phyloP scores from a whole-genome alignment of 768 basidiomycete species.

The Clitopilus hobsonii region DNA sequence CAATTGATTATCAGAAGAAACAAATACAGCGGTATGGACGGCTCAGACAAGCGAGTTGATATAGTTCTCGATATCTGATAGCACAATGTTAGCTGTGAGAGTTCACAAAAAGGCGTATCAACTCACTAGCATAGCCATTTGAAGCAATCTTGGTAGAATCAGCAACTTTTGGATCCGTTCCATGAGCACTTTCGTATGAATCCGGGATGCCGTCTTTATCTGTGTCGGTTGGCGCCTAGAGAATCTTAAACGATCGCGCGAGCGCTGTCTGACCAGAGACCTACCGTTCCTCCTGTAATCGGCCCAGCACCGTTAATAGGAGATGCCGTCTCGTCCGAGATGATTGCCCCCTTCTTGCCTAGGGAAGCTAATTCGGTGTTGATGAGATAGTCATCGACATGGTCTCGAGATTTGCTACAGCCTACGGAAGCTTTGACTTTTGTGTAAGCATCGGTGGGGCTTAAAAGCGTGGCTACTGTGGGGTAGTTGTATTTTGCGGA shows the following conservation, averaged over 20 bases:
- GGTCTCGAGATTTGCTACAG: constrained; percentile 27
- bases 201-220: constrained; percentile 30
- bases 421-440: constrained; percentile 24
- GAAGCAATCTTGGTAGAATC: constrained; percentile 25
- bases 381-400: constrained; percentile 26
- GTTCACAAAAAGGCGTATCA: background rate
- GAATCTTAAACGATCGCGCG: background rate
- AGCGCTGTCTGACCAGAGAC: background rate
- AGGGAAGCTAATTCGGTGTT: constrained; percentile 25
- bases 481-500: constrained; percentile 24
- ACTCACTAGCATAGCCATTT: constrained; percentile 31
- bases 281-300: constrained; percentile 24
- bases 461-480: constrained; percentile 22
- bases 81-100: background rate
- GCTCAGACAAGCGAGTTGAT: constrained; percentile 26
- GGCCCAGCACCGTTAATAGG: constrained; percentile 28
- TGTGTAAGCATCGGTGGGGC: constrained; percentile 23
- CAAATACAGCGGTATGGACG: background rate
- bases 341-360: constrained; percentile 28
- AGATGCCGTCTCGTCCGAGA: constrained; percentile 20
- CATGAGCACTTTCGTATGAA: constrained; percentile 25
- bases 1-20: too few relatives aligned
- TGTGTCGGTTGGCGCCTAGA: constrained; percentile 22
- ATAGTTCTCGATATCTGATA: constrained; percentile 31
- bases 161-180: constrained; percentile 23